phyloP scores from a whole-genome alignment of 192 early-diverging fungal genomes.

The Dissophora ornata region DNA sequence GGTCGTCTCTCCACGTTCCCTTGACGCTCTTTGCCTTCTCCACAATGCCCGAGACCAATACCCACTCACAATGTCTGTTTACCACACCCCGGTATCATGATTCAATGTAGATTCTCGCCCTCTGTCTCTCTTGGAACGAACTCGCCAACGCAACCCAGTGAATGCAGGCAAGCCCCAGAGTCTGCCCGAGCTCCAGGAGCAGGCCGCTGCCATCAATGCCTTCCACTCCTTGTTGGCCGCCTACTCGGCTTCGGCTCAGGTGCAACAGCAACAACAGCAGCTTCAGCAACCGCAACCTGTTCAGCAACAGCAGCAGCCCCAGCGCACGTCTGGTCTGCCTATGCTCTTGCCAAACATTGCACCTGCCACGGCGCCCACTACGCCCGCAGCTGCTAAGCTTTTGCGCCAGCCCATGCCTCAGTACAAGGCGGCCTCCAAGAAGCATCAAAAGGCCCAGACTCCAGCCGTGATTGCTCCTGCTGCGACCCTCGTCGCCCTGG shows the following conservation, averaged over 20 bases:
- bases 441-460: conserved; percentile 22
- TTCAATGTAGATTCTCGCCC: conserved; percentile 38
- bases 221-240: conserved; percentile 55
- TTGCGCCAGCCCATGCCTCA: conserved; percentile 55
- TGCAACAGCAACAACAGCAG: conserved; percentile 56
- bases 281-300: conserved; percentile 56
- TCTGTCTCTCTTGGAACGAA: conserved; percentile 49
- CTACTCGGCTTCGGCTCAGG: conserved; percentile 53
- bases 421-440: conserved; percentile 50
- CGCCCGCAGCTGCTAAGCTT: conserved; percentile 59
- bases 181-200: conserved; percentile 48
- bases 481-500: conserved; percentile 10
- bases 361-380: conserved; percentile 59
- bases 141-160: conserved; percentile 50
- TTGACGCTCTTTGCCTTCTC: no score
- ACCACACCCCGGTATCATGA: no score
- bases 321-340: conserved; percentile 42
- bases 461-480: conserved; percentile 24
- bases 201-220: conserved; percentile 55
- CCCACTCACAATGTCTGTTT: background rate
- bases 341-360: conserved; percentile 57
- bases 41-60: conserved; percentile 1
- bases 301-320: conserved; percentile 46
- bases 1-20: no score
- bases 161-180: conserved; percentile 23